Evolutionary conservation across 2,329 filamentous ascomycete species (phyloP).

Genomic region (Exophiala lecanii-corni): DNA sequence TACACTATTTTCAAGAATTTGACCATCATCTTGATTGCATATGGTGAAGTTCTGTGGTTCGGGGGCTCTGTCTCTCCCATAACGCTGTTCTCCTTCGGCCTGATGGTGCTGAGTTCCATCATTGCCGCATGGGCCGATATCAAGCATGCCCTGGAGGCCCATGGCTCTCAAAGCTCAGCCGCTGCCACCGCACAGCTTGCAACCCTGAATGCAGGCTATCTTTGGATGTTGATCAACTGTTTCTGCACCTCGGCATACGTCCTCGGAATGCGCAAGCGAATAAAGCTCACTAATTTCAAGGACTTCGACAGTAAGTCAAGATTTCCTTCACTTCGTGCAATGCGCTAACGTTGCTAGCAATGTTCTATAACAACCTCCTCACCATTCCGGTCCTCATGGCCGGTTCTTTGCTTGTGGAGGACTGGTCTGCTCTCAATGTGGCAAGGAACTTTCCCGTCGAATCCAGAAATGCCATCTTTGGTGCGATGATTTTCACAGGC

Average conservation of each 20-base stretch:
- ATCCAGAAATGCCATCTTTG: constrained; percentile 70
- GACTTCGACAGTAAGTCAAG: constrained; percentile 96
- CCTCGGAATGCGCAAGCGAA: constrained; percentile 92
- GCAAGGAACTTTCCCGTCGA: constrained; percentile 81
- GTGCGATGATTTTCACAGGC: constrained; percentile 91
- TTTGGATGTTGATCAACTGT: constrained; percentile 98
- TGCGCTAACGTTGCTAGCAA: constrained; percentile 72
- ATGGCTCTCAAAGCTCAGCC: constrained; percentile 44
- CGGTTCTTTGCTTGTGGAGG: constrained; percentile 76
- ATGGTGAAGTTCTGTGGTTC: constrained; percentile 97
- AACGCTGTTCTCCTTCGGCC: constrained; percentile 84
- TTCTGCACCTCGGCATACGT: constrained; percentile 89
- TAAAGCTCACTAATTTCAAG: constrained; percentile 99
- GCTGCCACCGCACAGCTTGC: constrained; percentile 73
- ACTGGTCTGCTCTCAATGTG: constrained; percentile 87
- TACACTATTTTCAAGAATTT: constrained; percentile 99
- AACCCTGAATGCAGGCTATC: constrained; percentile 87
- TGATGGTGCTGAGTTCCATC: constrained; percentile 94
- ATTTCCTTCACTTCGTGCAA: too few relatives aligned
- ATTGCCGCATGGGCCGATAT: constrained; percentile 98
- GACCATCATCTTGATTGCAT: constrained; percentile 97
- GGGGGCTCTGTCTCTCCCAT: constrained; percentile 84
- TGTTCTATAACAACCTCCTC: constrained; percentile 99
- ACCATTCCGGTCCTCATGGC: constrained; percentile 87
- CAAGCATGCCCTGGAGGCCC: constrained; percentile 69